Base-by-base conservation (phyloP, 176 grass and related monocot species). In the Phyllostachys edulis region DNA sequence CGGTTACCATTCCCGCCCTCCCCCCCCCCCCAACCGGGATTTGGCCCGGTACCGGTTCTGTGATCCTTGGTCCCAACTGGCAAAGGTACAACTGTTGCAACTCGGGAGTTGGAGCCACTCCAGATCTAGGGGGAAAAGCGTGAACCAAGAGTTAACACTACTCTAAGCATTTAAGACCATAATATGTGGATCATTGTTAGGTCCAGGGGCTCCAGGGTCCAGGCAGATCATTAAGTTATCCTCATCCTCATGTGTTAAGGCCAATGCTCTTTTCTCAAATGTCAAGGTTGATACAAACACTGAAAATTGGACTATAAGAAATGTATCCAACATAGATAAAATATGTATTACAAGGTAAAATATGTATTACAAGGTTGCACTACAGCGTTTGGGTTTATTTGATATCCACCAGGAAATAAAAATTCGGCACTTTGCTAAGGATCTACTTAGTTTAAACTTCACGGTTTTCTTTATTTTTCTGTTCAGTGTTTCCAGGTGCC, bases 391-490 rank as follows among this genome's bases (percentile, higher is more conserved):
- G 51, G 63, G 40, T 0, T 50, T 72, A 82, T 16, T 75, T 59
- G 5, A 72, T 65, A 39, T 66, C 20, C 78, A 67, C 20, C 64
- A 9, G 14, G 21, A 54, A 81, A 52, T 69, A 5, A 69, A 80
- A 69, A 69, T n/a, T n/a, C 23, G 52, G 13, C 66, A 56, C 21
- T 57, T 56, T 11, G 12, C 12, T 76, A 38, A 82, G 32, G 9
- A n/a, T 57, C 82, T 69, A 79, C 20, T 24, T 23, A 81, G 47
- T 81, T 55, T 38, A 32, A 51, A 81, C 4, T 80, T 54, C 49
- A 39, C 7, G 47, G 47, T 75, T 42, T 46, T 69, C 17, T 62
- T 78, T 49, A 77, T n/a, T 41, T 32, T 62, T 52, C 13, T 72
- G 20, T 21, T 73, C 23, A 37, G 17, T 63, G 13, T 42, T 82